Evolutionary conservation across 805 yeast species (phyloP), one percentile per base, ranked within the genome.

Genomic region (Yamadazyma insecticola): DNA sequence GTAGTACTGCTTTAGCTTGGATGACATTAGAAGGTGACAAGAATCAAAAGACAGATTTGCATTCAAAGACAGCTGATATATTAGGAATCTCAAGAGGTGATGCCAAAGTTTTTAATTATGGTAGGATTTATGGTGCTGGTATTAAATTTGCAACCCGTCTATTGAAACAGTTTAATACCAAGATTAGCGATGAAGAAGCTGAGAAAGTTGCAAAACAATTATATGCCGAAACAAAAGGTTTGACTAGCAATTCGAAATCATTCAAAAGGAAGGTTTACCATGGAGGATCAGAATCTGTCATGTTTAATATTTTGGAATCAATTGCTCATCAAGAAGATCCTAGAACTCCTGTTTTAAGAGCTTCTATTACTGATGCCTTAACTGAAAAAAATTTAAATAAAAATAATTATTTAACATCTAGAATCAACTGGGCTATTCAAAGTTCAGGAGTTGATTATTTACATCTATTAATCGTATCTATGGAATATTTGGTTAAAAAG

Each of bases 1-100:
- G 98, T 5, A 94, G 94, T 10, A 87, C 97, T 0, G 95, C 97
- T 0, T 72, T 94, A 33, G 97, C 97, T 0, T 94, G 98, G 98
- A 94, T 92, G 99, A 89, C 97, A 2, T 67, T 92, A 34, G 99
- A 92, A 63, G 99, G 99, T 13, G 78, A 90, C 4, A 92, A 92
- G 58, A 68, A 64, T 35, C 90, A 83, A 33, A 94, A 92, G 4
- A 94, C 99, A 0, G 99, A 92, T 60, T 60, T 94, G 38, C 99
- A 92, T 53, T 87, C 97, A 0, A 88, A 84, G 43, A 92, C 97
- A 0, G 96, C 98, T 0, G 70, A 71, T 8, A 88, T 94, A 43
- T 59, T 92, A 51, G 95, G 95, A 0, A 89, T 94, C 30, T 76
- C 84, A 16, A 70, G 99, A 55, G 78, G 81, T 47, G 95, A 92